Conservation (phyloP, 192 early-diverging fungal genomes). For the Backusella circina region DNA sequence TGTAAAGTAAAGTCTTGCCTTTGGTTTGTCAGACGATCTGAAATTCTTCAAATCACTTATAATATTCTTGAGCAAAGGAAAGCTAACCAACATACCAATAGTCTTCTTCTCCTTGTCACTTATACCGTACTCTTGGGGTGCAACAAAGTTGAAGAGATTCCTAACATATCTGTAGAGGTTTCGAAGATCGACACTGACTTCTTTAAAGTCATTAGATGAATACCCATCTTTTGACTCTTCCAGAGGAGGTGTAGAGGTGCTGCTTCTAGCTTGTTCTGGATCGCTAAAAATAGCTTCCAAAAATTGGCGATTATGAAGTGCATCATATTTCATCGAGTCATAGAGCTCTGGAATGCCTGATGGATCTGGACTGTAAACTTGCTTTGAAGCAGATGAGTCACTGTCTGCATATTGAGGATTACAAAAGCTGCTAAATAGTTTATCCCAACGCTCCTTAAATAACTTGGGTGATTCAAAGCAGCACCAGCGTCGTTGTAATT, state of each 20-base stretch:
- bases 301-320: constrained; percentile 92
- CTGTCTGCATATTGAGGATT: constrained; percentile 29
- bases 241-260: background rate
- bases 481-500: constrained; percentile 82
- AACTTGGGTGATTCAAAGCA: constrained; percentile 82
- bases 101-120: constrained; percentile 74
- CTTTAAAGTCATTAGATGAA: background rate
- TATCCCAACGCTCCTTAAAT: constrained; percentile 95
- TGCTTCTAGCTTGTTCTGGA: background rate
- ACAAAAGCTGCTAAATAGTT: constrained; percentile 88
- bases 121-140: constrained; percentile 92
- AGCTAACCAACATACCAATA: constrained; percentile 79
- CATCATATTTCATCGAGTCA: constrained; percentile 95
- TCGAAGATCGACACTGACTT: constrained; percentile 34
- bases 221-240: background rate
- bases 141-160: constrained; percentile 89
- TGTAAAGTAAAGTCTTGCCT: constrained; percentile 89
- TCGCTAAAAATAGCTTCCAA: constrained; percentile 68
- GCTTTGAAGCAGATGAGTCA: background rate
- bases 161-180: constrained; percentile 82
- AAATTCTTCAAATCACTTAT: constrained; percentile 68
- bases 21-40: constrained; percentile 45
- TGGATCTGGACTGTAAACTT: constrained; percentile 45
- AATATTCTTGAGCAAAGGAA: constrained; percentile 77
- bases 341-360: constrained; percentile 91